phyloP scores from a whole-genome alignment of 345 rosid genomes.

The Cochlearia excelsa region DNA sequence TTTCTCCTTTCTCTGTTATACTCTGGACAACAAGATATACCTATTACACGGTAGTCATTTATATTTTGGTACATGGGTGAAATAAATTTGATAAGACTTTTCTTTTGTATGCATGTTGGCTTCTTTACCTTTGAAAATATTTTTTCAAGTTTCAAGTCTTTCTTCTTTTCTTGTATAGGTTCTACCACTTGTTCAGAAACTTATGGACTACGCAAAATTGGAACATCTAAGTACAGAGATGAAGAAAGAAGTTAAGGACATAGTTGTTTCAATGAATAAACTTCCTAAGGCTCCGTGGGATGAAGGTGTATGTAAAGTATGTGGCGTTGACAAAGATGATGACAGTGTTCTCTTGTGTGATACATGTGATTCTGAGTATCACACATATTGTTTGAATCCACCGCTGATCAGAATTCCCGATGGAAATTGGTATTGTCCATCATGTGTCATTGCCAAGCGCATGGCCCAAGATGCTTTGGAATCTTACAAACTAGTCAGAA shows the following conservation, averaged over 20 bases:
- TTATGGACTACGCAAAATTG: constrained; percentile 52
- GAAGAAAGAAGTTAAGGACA: constrained; percentile 62
- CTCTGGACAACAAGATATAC: constrained; percentile 11
- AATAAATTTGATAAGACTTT: constrained; percentile 19
- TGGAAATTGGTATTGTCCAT: constrained; percentile 99
- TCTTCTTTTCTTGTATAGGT: constrained; percentile 55
- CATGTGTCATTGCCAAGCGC: constrained; percentile 62
- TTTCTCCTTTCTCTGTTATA: constrained; percentile 20
- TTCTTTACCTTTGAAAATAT: constrained; percentile 10
- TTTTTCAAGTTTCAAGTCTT: constrained; percentile 20
- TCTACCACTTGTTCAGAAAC: constrained; percentile 57
- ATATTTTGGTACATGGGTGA: constrained; percentile 3
- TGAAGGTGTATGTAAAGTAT: constrained; percentile 97
- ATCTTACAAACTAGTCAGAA: constrained; percentile 45
- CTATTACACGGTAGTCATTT: constrained; percentile 7
- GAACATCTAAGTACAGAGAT: constrained; percentile 58
- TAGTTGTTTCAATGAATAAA: constrained; percentile 58
- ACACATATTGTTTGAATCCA: constrained; percentile 97
- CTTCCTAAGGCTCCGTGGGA: constrained; percentile 99
- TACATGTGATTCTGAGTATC: constrained; percentile 96
- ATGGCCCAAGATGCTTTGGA: constrained; percentile 48
- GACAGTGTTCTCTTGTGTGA: constrained; percentile 96
- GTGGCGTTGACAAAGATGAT: constrained; percentile 96
- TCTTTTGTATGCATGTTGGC: constrained; percentile 19
- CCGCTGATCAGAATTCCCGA: constrained; percentile 94